phyloP scores from a whole-genome alignment of 2,329 filamentous ascomycete species.

The Monilinia fructigena region DNA sequence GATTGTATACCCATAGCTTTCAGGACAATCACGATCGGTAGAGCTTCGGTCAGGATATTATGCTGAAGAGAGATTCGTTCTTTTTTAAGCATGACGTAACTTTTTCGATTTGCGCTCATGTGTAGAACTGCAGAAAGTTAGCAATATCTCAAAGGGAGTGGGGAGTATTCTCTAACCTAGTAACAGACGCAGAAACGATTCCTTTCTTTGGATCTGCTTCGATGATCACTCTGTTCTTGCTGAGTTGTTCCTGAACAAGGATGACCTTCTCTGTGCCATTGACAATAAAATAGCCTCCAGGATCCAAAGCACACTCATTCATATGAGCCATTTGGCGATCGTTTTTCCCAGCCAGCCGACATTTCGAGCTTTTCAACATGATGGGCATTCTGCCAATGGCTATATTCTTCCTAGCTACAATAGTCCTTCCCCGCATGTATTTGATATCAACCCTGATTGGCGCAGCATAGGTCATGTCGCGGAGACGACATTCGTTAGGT shows the following conservation, averaged over 20 bases:
- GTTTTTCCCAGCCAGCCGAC: slow-evolving; percentile 77
- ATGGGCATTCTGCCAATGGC: slow-evolving; percentile 89
- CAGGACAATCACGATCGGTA: slow-evolving; percentile 91
- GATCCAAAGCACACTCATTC: slow-evolving; percentile 94
- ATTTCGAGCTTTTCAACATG: slow-evolving; percentile 96
- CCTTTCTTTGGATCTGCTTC: slow-evolving; percentile 90
- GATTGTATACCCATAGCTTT: slow-evolving; percentile 93
- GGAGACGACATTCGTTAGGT: slow-evolving; percentile 91
- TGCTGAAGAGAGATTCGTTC: slow-evolving; percentile 86
- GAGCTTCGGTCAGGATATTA: slow-evolving; percentile 87
- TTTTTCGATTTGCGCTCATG: slow-evolving; percentile 97
- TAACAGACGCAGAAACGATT: slow-evolving; percentile 92
- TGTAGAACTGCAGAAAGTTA: slow-evolving; percentile 66
- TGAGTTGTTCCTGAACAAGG: slow-evolving; percentile 94
- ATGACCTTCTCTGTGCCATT: slow-evolving; percentile 99
- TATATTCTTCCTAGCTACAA: slow-evolving; percentile 71
- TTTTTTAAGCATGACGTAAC: slow-evolving; percentile 92
- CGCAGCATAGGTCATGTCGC: slow-evolving; percentile 97
- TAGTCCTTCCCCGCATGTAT: slow-evolving; percentile 78
- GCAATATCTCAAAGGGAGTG: background rate
- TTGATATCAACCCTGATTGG: slow-evolving; percentile 91
- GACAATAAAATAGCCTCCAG: slow-evolving; percentile 96
- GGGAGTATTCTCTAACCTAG: slow-evolving; percentile 47
- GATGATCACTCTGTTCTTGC: slow-evolving; percentile 98
- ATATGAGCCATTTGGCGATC: slow-evolving; percentile 87